A percentile compares a stretch with the other conserved stretches of the same genome.
phyloP scores from a whole-genome alignment of 2,329 filamentous ascomycete genomes.

The Colletotrichum tamarilloi region DNA sequence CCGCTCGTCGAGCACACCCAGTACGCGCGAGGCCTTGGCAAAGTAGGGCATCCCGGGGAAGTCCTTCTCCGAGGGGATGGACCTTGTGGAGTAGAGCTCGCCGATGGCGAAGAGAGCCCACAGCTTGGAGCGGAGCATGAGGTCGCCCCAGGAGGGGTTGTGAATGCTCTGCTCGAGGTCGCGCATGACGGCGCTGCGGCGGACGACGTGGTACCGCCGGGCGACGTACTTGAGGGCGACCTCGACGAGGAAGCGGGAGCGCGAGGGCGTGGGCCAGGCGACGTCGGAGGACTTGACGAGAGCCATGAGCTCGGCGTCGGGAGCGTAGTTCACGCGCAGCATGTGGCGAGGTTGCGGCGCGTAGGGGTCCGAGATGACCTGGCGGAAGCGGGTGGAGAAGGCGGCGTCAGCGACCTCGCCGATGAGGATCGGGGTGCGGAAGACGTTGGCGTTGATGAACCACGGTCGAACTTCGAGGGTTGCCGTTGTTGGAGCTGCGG shows the following conservation, averaged over 20 bases:
- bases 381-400: conserved; percentile 49
- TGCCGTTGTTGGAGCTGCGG: neutral
- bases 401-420: conserved; percentile 49
- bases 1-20: conserved; percentile 54
- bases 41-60: conserved; percentile 58
- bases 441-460: conserved; percentile 47
- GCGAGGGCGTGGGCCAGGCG: conserved; percentile 51
- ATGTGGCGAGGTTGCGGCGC: conserved; percentile 43
- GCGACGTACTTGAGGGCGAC: conserved; percentile 54
- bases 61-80: conserved; percentile 43
- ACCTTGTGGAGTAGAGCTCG: conserved; percentile 56
- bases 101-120: conserved; percentile 58
- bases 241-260: conserved; percentile 50
- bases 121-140: conserved; percentile 51
- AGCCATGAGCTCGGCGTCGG: conserved; percentile 42
- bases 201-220: conserved; percentile 53
- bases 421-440: conserved; percentile 47
- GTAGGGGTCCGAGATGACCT: conserved; percentile 44
- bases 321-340: conserved; percentile 45
- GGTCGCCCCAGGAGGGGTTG: conserved; percentile 46
- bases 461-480: conserved; percentile 41
- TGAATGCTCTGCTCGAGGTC: conserved; percentile 50
- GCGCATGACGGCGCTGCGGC: conserved; percentile 49
- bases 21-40: conserved; percentile 50
- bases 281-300: conserved; percentile 43